These are phyloP conservation scores for Xylaria sp. DNA, from an alignment of 2,329 filamentous ascomycete genomes.

Conservation along the genomic window DNA sequence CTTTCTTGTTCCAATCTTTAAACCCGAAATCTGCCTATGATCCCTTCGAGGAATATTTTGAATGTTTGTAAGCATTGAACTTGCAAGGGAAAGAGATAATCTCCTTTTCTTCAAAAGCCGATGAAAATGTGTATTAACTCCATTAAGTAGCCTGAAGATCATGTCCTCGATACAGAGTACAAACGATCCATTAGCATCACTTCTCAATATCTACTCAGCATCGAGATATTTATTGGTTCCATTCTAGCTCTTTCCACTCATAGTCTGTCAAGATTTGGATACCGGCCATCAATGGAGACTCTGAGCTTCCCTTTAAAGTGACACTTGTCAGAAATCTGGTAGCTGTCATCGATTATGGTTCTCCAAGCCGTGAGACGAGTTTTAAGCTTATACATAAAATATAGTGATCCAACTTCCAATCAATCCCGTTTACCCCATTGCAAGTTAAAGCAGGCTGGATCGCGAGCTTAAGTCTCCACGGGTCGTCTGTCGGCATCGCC, in stretches of 20 bases:
- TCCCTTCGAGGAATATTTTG: not conserved
- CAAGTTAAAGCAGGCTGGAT: slow-evolving; percentile 2
- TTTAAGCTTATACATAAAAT: not conserved
- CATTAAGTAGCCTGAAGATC: not conserved
- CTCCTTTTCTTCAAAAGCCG: not conserved
- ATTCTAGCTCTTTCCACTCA: not conserved
- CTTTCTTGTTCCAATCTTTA: not conserved
- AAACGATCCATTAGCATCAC: not conserved
- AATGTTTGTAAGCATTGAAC: not conserved
- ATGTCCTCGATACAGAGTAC: not conserved
- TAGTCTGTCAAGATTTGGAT: not conserved
- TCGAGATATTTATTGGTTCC: not conserved
- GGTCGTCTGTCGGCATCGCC: slow-evolving; percentile 7
- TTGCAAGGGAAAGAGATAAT: not conserved
- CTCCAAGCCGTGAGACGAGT: not conserved
- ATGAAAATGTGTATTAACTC: not conserved
- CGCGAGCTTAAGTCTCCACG: not conserved
- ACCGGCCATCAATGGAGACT: not conserved
- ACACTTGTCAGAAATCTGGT: not conserved
- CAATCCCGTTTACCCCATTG: not conserved
- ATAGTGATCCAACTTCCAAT: not conserved
- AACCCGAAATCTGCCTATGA: not conserved
- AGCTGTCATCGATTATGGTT: not conserved
- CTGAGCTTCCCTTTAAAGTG: not conserved
- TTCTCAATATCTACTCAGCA: not conserved